phyloP scores from a whole-genome alignment of 176 grass and related monocot genomes.

The Cenchrus purpureus region DNA sequence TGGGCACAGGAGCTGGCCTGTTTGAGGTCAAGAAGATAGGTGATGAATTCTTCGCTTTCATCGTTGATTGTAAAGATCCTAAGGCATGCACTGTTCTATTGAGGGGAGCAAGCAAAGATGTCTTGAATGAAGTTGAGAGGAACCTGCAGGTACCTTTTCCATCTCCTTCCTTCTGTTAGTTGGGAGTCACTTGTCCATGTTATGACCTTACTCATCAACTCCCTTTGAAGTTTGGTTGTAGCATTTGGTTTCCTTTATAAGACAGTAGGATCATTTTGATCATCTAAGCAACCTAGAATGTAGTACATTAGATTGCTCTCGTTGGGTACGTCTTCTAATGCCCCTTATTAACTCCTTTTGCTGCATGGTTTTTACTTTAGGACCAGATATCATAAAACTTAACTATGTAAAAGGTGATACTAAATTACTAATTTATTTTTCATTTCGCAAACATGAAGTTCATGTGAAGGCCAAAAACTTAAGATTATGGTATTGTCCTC shows the following conservation, averaged over 20 bases:
- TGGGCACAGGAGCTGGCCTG: conserved; percentile 84
- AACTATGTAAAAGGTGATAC: neutral
- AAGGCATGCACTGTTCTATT: conserved; percentile 97
- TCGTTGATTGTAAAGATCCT: conserved; percentile 95
- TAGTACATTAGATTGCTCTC: neutral
- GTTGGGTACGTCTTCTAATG: neutral
- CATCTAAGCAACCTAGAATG: neutral
- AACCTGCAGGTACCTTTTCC: conserved; percentile 77
- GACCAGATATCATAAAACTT: neutral
- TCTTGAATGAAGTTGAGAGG: conserved; percentile 95
- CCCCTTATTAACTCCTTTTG: neutral
- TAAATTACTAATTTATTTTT: neutral
- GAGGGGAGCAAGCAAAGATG: conserved; percentile 96
- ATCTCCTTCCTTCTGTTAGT: neutral
- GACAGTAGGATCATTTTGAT: neutral
- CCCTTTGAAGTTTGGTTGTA: neutral
- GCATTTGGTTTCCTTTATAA: neutral
- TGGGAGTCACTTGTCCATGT: neutral
- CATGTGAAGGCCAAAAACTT: neutral
- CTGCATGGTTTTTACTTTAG: neutral
- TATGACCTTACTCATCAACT: neutral
- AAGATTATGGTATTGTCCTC: neutral
- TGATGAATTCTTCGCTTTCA: conserved; percentile 92
- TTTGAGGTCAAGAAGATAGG: conserved; percentile 98
- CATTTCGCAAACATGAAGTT: neutral